phyloP scores from a whole-genome alignment of 2,329 filamentous ascomycete genomes.

The Xylariaceae sp. region DNA sequence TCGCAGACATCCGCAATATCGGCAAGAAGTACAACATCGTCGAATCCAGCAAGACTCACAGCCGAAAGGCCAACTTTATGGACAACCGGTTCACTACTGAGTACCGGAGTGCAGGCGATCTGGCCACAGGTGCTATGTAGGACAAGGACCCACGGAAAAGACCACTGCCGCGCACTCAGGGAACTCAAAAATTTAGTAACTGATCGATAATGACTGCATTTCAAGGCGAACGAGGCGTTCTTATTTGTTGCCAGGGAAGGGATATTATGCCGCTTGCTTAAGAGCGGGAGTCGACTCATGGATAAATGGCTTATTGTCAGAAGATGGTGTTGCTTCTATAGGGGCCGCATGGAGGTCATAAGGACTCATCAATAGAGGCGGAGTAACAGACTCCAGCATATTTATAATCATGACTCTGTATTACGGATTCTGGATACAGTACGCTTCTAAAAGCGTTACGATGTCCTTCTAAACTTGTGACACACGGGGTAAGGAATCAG shows the following conservation, averaged over 20 bases:
- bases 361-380: too few relatives aligned
- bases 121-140: slow-evolving; percentile 2
- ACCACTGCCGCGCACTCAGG: background rate
- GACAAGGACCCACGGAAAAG: too few relatives aligned
- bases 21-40: slow-evolving; percentile 69
- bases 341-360: too few relatives aligned
- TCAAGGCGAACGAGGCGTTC: slow-evolving; percentile 33
- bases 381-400: too few relatives aligned
- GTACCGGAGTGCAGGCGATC: slow-evolving; percentile 24
- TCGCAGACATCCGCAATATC: slow-evolving; percentile 66
- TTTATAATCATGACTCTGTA: too few relatives aligned
- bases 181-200: background rate
- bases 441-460: too few relatives aligned
- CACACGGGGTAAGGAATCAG: too few relatives aligned
- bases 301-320: background rate
- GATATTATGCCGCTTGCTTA: slow-evolving; percentile 2
- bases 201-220: slow-evolving; percentile 22
- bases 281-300: slow-evolving; percentile 8
- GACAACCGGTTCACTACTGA: slow-evolving; percentile 11
- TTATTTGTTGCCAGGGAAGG: slow-evolving; percentile 8
- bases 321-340: too few relatives aligned
- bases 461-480: too few relatives aligned
- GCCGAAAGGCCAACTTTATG: slow-evolving; percentile 16
- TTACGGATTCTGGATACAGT: too few relatives aligned
- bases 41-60: slow-evolving; percentile 38